phyloP scores from a whole-genome alignment of 495 filamentous ascomycete genomes.

The Cryomyces minteri region DNA sequence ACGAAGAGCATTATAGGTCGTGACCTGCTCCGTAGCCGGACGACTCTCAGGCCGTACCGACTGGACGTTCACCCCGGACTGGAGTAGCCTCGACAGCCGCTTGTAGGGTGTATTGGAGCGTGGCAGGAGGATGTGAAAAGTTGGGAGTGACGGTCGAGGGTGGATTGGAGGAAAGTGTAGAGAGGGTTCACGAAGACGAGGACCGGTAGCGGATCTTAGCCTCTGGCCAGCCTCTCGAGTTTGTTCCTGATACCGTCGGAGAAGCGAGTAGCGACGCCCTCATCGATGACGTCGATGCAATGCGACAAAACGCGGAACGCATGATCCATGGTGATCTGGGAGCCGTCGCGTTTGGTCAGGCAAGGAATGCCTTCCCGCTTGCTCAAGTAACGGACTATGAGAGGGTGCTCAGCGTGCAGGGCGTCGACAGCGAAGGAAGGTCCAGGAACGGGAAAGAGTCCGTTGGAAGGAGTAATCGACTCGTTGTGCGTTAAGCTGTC shows the following conservation, averaged over 20 bases:
- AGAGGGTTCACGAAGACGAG: too few relatives aligned
- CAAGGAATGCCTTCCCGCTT: conserved; percentile 21
- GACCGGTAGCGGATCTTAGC: conserved; percentile 1
- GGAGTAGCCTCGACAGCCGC: too few relatives aligned
- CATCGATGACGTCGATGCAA: conserved; percentile 22
- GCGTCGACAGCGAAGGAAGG: conserved; percentile 17
- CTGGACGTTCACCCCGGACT: too few relatives aligned
- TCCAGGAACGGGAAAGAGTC: conserved; percentile 12
- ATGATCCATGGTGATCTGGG: conserved; percentile 16
- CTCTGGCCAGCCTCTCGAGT: conserved; percentile 15
- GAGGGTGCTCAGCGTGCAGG: conserved; percentile 18
- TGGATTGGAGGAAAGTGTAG: too few relatives aligned
- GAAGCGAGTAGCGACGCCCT: conserved; percentile 21
- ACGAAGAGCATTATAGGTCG: too few relatives aligned
- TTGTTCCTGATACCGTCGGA: conserved; percentile 22
- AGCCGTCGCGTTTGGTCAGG: conserved; percentile 20
- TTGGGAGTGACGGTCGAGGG: too few relatives aligned
- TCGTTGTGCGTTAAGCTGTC: conserved; percentile 18
- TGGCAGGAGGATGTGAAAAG: too few relatives aligned
- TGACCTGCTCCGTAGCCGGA: too few relatives aligned
- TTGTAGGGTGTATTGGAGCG: too few relatives aligned
- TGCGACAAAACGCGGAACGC: conserved; percentile 16
- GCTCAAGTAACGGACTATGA: conserved; percentile 19
- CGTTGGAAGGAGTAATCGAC: conserved; percentile 5
- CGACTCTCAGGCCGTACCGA: too few relatives aligned